Evolutionary conservation across 2,329 filamentous ascomycete genomes (phyloP), one percentile per base, ranked within the genome.

Genomic region (Ramichloridium luteum): DNA sequence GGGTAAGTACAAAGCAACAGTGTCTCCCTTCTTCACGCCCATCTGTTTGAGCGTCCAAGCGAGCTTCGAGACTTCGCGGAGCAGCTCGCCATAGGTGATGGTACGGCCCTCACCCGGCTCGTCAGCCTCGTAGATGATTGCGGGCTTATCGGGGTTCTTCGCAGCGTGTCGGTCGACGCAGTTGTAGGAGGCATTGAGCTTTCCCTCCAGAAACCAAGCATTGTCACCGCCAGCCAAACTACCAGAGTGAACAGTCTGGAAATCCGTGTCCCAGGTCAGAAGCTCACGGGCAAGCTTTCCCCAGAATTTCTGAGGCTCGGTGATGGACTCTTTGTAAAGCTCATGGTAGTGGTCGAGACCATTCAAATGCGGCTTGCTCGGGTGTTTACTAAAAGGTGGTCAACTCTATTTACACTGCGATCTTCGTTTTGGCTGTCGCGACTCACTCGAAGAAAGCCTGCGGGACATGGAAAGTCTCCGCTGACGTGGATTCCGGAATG

Each of bases 61-160:
- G 11, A 84, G 75, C 59, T 74, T 80, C 51, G 80, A 94, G 31
- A 98, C 88, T 59, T 98, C 75, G 43, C 85, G 78, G 40, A 96
- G 73, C 31, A 98, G 79, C 70, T 98, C 86, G 49, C 80, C 74
- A 50, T 96, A 98, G 44, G 83, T 90, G 58, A 98, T 79, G 45
- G 71, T 86, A 46, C 88, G 84, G 53, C 90, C 86, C 55, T 93
- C 80, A 32, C 62, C 69, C 25, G 79, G 74, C 62, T 98, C 90
- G 52, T 98, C 90, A 39, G 86, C 88, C 67, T 98, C 90, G 67
- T 96, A 98, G 64, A 96, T 93, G 62, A 98, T 93, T 57, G 90
- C 90, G 28, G 90, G 76, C 63, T 80, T 84, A 64, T 96, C 66
- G 28, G 90, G 90, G 62, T 93, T 77, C 62, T 86, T 85, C 62